Evolutionary conservation across 257 asterid genomes (phyloP), one percentile per base, ranked within the genome.

Genomic region (Voacanga thouarsii): DNA sequence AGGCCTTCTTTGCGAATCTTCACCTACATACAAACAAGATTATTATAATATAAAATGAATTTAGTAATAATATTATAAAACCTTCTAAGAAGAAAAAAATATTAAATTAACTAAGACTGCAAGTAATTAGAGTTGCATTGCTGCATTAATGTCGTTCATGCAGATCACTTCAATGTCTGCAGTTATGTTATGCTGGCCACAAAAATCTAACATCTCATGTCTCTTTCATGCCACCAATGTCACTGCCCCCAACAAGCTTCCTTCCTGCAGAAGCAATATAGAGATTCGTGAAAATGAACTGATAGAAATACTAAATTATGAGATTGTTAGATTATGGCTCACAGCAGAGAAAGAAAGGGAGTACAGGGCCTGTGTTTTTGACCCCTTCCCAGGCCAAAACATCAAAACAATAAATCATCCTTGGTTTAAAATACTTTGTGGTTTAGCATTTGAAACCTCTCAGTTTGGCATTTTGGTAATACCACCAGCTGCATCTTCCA

Each of bases 151-250:
- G 49, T 76, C 45, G 5, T 91, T 89, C 81, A 87, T 59, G 2
- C 79, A 70, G 28, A 91, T 82, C 64, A 89, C 79, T 81, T 91
- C 94, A 55, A 91, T 77, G 33, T 88, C 94, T 45, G 91, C 81
- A 39, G 84, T 74, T 70, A 89, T 88, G 77, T 86, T 87, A 72
- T 91, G 91, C 81, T 88, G 78, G 66, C 85, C 91, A 24, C 92
- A 88, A 56, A 89, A 91, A 61, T 88, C 89, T 15, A 91, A 76
- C 96, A 91, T 89, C 81, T 91, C 96, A 94, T 0, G 90, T 88
- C 87, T 89, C 92, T 79, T 91, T 89, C 78, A 87, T 79, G 68
- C 96, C 91, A 37, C 96, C 94, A 0, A 86, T 79, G 61, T 78
- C 89, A 68, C 96, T 88, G 51, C 91, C 94, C 6, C 90, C 91